Percentiles rank a stretch among this genome's conserved stretches.
phyloP scores from a whole-genome alignment of 2,329 filamentous ascomycete species.

The Fusarium sp. region DNA sequence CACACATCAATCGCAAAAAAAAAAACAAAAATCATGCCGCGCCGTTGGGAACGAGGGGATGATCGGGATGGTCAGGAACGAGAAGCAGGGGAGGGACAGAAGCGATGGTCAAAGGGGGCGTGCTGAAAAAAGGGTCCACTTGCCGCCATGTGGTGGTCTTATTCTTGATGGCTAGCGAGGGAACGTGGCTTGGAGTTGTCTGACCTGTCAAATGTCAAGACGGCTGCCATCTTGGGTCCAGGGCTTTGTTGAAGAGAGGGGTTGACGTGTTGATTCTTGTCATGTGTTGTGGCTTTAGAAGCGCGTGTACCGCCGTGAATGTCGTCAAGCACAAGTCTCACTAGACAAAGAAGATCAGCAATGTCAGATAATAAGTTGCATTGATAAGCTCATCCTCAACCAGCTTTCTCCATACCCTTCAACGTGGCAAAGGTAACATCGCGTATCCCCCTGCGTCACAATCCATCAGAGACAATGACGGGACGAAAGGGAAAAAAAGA shows the following conservation, averaged over 20 bases:
- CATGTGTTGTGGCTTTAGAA: neutral
- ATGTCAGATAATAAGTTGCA: neutral
- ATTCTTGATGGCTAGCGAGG: slow-evolving; percentile 37
- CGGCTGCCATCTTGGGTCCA: neutral
- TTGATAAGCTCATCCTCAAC: neutral
- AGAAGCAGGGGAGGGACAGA: neutral
- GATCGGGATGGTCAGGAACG: slow-evolving; percentile 16
- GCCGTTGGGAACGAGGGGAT: slow-evolving; percentile 12
- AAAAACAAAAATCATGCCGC: slow-evolving; percentile 21
- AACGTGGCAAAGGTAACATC: slow-evolving; percentile 24
- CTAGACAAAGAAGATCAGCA: neutral
- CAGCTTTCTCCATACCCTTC: slow-evolving; percentile 19
- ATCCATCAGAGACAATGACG: slow-evolving; percentile 9
- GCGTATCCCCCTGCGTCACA: slow-evolving; percentile 5
- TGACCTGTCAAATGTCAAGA: slow-evolving; percentile 1
- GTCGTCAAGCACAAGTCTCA: neutral
- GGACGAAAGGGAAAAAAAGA: neutral
- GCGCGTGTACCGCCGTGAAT: neutral
- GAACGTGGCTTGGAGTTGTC: slow-evolving; percentile 1
- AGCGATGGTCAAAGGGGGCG: slow-evolving; percentile 1
- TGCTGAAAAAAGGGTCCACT: slow-evolving; percentile 27
- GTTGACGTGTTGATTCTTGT: neutral
- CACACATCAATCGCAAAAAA: neutral
- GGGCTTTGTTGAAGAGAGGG: neutral
- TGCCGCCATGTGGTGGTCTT: slow-evolving; percentile 29